phyloP scores from a whole-genome alignment of 2,329 filamentous ascomycete species.

The Cladosporium sp. region DNA sequence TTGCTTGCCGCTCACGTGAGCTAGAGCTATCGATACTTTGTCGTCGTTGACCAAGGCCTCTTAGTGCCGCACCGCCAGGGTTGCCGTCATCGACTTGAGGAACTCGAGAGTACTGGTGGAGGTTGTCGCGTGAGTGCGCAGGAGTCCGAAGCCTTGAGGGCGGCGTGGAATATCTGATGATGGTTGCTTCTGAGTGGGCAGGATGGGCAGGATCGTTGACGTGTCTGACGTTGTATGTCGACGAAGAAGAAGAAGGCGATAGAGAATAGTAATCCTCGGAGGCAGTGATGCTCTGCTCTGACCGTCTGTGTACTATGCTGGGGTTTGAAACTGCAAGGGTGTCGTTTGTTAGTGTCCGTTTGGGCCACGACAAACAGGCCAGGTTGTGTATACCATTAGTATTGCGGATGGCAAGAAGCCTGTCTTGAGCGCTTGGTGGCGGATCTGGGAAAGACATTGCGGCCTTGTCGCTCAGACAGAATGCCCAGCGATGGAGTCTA shows the following conservation, averaged over 20 bases:
- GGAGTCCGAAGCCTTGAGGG: slow-evolving; percentile 39
- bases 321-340: slow-evolving; percentile 31
- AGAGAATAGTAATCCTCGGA: slow-evolving; percentile 54
- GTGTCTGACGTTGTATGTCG: slow-evolving; percentile 31
- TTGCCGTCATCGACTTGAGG: slow-evolving; percentile 16
- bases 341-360: not conserved
- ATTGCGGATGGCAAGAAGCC: slow-evolving; percentile 15
- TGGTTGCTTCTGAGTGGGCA: slow-evolving; percentile 26
- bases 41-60: slow-evolving; percentile 19
- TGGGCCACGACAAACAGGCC: not conserved
- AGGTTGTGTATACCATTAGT: slow-evolving; percentile 9
- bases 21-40: slow-evolving; percentile 18
- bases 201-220: slow-evolving; percentile 22
- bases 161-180: slow-evolving; percentile 36
- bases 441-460: slow-evolving; percentile 17
- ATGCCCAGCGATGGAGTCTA: not conserved
- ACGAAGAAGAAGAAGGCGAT: slow-evolving; percentile 15
- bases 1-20: slow-evolving; percentile 6
- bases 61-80: slow-evolving; percentile 7
- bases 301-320: slow-evolving; percentile 36
- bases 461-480: slow-evolving; percentile 11
- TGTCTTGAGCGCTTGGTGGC: slow-evolving; percentile 12
- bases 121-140: slow-evolving; percentile 30
- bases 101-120: slow-evolving; percentile 9
- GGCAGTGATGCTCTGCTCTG: slow-evolving; percentile 49